phyloP scores from a whole-genome alignment of 2,329 filamentous ascomycete species.

The Penicillium sp. region DNA sequence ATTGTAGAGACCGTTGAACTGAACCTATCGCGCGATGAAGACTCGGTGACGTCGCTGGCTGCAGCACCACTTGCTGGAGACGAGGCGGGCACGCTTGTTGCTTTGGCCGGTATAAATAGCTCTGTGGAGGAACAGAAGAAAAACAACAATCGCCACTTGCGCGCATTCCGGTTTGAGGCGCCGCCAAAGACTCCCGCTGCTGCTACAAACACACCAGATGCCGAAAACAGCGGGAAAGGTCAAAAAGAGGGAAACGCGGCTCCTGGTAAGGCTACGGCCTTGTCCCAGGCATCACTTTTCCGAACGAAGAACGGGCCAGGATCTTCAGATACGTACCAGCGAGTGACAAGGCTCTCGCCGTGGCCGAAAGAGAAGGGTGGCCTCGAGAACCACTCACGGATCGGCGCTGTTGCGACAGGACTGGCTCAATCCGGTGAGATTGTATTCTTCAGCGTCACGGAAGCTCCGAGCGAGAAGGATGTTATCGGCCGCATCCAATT shows the following conservation, averaged over 20 bases:
- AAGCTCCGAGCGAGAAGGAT: slow-evolving; percentile 50
- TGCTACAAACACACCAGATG: slow-evolving; percentile 9
- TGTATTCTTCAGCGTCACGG: slow-evolving; percentile 69
- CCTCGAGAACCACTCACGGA: slow-evolving; percentile 52
- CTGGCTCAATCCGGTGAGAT: slow-evolving; percentile 73
- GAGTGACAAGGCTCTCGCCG: slow-evolving; percentile 56
- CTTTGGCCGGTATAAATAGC: slow-evolving; percentile 81
- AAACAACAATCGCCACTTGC: slow-evolving; percentile 79
- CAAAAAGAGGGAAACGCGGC: slow-evolving; percentile 24
- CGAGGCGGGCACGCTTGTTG: slow-evolving; percentile 44
- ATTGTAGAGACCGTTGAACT: slow-evolving; percentile 66
- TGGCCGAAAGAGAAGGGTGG: slow-evolving; percentile 39
- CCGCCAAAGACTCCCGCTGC: slow-evolving; percentile 36
- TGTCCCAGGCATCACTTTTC: slow-evolving; percentile 54
- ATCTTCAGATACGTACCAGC: slow-evolving; percentile 55
- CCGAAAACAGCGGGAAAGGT: slow-evolving; percentile 15
- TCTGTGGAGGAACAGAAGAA: slow-evolving; percentile 66
- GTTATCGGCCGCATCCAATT: slow-evolving; percentile 54
- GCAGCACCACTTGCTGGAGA: slow-evolving; percentile 57
- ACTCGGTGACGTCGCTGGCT: slow-evolving; percentile 80
- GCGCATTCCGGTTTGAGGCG: slow-evolving; percentile 64
- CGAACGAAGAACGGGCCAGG: slow-evolving; percentile 33
- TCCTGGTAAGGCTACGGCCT: slow-evolving; percentile 39
- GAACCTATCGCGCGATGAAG: slow-evolving; percentile 76
- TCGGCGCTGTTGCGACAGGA: slow-evolving; percentile 76